Evolutionary conservation across 2,329 filamentous ascomycete genomes (phyloP), one percentile per base, ranked within the genome.

Genomic region (Emergomyces orientalis): DNA sequence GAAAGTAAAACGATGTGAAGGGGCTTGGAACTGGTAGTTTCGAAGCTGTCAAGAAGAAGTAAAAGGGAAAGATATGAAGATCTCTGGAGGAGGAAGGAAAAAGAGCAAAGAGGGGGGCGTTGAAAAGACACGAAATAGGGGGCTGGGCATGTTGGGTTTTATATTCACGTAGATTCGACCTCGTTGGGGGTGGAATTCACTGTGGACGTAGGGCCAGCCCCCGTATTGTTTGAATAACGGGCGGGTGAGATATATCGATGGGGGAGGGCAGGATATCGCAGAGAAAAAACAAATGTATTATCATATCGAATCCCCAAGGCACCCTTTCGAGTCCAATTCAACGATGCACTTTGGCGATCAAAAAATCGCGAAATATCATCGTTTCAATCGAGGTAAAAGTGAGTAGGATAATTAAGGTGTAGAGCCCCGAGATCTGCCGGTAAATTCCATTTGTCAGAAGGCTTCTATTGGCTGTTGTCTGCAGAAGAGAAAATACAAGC

Each of bases 151-250:
- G 13, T 34, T 56, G 59, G 13, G n/a, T n/a, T 49, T 61, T 13
- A 55, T 54, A 55, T 61, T 61, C 60, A 61, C 60, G 22, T 37
- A 32, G 22, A 39, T 25, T 61, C 30, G 34, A 41, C 22, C 5
- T 30, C 27, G 51, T 45, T 61, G 43, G 59, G 30, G n/a, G 47
- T 51, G 59, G 7, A 51, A 60, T 60, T 60, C 59, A 60, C 59
- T 59, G 41, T 39, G 22, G 14, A 32, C 9, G 27, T 4, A 13
- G 14, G 13, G 30, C 56, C 39, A 59, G 39, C 56, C 39, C 47
- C 39, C 39, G 19, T 27, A 27, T 59, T 47, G 34, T 22, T 25
- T 7, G 37, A 45, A n/a, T 59, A 17, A 22, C 39, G 25, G 17
- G 27, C 2, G 45, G 56, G 9, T 32, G 17, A 34, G 41, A 19